These are phyloP conservation scores for Chlamydomonas urium DNA, from an alignment of 139 green algal genomes.

Conservation along the genomic window DNA sequence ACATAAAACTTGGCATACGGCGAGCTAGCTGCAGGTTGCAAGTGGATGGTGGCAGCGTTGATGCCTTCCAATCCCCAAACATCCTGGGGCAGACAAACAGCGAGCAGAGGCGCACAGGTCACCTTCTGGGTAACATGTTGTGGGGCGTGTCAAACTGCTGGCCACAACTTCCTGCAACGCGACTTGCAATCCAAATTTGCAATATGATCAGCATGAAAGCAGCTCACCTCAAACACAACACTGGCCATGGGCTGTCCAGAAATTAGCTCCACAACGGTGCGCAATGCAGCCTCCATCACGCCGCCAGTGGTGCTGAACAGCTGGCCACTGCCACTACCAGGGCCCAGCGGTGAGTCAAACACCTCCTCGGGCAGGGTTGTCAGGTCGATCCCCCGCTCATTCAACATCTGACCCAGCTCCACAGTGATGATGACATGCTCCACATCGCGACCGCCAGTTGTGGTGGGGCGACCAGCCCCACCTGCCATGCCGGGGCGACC, in stretches of 20 bases:
- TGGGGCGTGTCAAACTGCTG: no score
- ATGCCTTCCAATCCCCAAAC: constrained; percentile 63
- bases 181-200: no score
- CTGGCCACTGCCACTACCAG: constrained; percentile 39
- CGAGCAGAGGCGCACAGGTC: no score
- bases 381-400: constrained; percentile 54
- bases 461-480: constrained; percentile 51
- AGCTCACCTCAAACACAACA: constrained; percentile 23
- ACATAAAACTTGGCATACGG: constrained; percentile 24
- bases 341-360: constrained; percentile 55
- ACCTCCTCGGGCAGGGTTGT: constrained; percentile 27
- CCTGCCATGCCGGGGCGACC: no score
- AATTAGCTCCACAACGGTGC: constrained; percentile 58
- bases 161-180: no score
- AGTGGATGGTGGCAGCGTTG: constrained; percentile 44
- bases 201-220: no score
- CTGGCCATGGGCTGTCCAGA: constrained; percentile 27
- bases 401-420: constrained; percentile 55
- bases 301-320: constrained; percentile 72
- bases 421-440: constrained; percentile 68
- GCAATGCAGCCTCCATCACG: constrained; percentile 71
- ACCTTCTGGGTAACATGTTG: no score
- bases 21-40: constrained; percentile 28
- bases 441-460: constrained; percentile 40
- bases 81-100: constrained; percentile 17